Percentiles rank a stretch among this genome's conserved stretches.
phyloP scores from a whole-genome alignment of 1,284 basidiomycete species.

The Cryptococcus jaspeensis region DNA sequence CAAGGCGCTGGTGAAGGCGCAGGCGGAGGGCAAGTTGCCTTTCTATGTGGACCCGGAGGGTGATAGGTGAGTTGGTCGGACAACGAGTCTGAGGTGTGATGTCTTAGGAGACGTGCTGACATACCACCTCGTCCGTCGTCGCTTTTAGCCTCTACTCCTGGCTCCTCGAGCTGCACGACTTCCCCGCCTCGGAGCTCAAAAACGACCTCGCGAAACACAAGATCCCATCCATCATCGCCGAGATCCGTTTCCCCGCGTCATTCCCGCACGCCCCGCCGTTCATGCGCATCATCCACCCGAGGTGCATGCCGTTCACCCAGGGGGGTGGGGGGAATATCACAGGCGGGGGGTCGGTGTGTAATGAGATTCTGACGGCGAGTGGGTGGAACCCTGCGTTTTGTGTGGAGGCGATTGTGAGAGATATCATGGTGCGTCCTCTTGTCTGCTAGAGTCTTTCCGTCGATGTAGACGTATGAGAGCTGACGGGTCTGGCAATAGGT shows the following conservation, averaged over 20 bases:
- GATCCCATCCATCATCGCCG: conserved; percentile 23
- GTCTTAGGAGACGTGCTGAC: too few relatives aligned
- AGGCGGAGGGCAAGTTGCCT: conserved; percentile 19
- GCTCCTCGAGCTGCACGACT: conserved; percentile 26
- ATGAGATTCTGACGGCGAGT: conserved; percentile 30
- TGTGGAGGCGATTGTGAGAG: conserved; percentile 29
- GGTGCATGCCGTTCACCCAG: conserved; percentile 22
- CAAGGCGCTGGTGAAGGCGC: conserved; percentile 21
- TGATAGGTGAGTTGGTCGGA: conserved; percentile 9
- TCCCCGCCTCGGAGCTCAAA: conserved; percentile 20
- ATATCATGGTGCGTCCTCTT: conserved; percentile 22
- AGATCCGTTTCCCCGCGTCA: conserved; percentile 25
- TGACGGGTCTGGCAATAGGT: conserved; percentile 3
- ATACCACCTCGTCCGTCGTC: too few relatives aligned
- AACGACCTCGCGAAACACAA: conserved; percentile 19
- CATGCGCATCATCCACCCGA: conserved; percentile 31
- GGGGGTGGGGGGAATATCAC: conserved; percentile 39
- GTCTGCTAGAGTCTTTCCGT: not conserved
- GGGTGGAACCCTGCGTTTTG: conserved; percentile 34
- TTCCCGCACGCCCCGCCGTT: conserved; percentile 34
- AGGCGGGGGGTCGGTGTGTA: conserved; percentile 30
- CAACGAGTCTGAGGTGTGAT: not conserved
- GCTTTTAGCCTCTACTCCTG: conserved; percentile 30
- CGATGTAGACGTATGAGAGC: not conserved
- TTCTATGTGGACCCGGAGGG: conserved; percentile 25